Evolutionary conservation across 345 rosid species (phyloP), one percentile per base, ranked within the genome.

Genomic region (Anastatica hierochuntica): DNA sequence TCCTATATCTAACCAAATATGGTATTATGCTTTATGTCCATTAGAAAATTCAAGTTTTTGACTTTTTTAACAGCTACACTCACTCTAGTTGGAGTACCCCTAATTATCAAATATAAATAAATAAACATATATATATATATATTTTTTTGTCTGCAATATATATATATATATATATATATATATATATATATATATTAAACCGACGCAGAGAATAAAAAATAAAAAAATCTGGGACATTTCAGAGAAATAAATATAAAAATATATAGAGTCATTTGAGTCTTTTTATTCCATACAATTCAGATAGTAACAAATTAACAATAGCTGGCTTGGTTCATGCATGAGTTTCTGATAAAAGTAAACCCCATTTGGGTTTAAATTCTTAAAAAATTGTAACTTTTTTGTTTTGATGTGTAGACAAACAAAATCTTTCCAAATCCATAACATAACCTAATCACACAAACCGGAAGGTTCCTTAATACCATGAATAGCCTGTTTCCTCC

Each of bases 401-500:
- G 64, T 50, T 51, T 43, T 43, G 21, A 34, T 23, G 17, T 36
- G 52, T 13, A 24, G 45, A 62, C 67, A 62, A n/a, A 24, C n/a
- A 34, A 49, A 5, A 56, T 64, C 57, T 11, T 8, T 31, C 8
- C 18, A 56, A 40, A 39, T 47, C 68, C 56, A 57, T 16, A 40
- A 41, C 5, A 37, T 39, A 10, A 23, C 30, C 10, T 47, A 38
- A 40, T 48, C 41, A 19, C 34, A 12, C 13, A 10, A 56, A 20
- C 30, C 10, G 49, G 62, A 64, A 64, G 56, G 40, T 64, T 64
- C 68, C 62, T 38, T 27, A 19, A 31, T 11, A 60, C 49, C 29
- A 23, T 29, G 16, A 39, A 54, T 47, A 29, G 60, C 56, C 75
- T 74, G 82, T 67, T 62, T 14, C 58, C 56, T 15, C 42, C 39